phyloP scores from a whole-genome alignment of 306 rosid species.

The Prunus armeniaca region DNA sequence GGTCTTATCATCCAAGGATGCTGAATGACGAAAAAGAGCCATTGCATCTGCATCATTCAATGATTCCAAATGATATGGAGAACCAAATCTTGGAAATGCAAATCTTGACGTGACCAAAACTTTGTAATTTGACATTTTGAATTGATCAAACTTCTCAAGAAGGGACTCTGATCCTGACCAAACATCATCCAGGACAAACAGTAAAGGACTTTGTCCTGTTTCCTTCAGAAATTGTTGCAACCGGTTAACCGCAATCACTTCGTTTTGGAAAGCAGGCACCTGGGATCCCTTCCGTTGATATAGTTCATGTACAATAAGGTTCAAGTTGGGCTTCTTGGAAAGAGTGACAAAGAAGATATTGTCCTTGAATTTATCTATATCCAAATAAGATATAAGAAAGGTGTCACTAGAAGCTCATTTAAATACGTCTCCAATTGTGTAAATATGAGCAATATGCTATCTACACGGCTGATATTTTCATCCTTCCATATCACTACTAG shows the following conservation, averaged over 20 bases:
- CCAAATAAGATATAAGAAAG: conserved; percentile 19
- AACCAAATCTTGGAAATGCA: conserved; percentile 26
- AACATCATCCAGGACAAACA: conserved; percentile 24
- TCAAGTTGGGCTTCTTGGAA: conserved; percentile 42
- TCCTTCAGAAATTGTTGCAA: conserved; percentile 12
- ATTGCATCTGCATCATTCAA: conserved; percentile 39
- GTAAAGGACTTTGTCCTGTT: not conserved
- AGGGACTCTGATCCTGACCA: conserved; percentile 18
- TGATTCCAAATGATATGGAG: conserved; percentile 28
- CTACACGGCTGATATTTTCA: no score
- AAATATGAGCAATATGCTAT: no score
- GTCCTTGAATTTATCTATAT: conserved; percentile 42
- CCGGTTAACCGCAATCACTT: conserved; percentile 21
- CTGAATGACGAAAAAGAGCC: conserved; percentile 31
- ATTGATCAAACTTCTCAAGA: conserved; percentile 31
- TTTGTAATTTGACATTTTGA: conserved; percentile 34
- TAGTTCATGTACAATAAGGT: conserved; percentile 34
- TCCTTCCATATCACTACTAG: not conserved
- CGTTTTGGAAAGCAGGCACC: conserved; percentile 31
- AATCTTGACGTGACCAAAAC: conserved; percentile 21
- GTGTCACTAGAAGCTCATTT: not conserved
- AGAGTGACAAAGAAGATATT: conserved; percentile 56
- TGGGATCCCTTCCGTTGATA: conserved; percentile 24
- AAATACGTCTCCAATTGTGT: not conserved
- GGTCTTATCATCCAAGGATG: conserved; percentile 28